Evolutionary conservation across 148 eudicot genomes (phyloP).

Genomic region (Polygonum maritimum): DNA sequence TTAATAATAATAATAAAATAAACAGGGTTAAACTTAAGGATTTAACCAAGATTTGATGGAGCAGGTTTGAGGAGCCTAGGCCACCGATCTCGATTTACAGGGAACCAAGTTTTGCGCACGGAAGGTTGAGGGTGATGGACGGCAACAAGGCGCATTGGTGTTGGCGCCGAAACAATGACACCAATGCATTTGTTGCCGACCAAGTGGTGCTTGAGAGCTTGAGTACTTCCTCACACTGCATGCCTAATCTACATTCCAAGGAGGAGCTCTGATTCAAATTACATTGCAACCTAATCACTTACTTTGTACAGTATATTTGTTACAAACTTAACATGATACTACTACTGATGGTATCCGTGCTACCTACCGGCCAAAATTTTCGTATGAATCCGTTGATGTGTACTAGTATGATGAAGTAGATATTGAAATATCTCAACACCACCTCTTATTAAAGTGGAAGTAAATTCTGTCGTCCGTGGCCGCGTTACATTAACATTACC

Average conservation of each 20-base stretch:
- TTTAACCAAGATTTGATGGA: not conserved
- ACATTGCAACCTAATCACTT: not conserved
- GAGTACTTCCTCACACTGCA: not conserved
- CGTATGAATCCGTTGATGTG: too few relatives aligned
- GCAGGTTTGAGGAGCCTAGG: not conserved
- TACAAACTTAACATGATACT: too few relatives aligned
- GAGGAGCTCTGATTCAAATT: not conserved
- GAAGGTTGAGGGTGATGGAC: slow-evolving; percentile 1
- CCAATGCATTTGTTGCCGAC: not conserved
- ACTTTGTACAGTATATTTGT: too few relatives aligned
- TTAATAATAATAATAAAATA: not conserved
- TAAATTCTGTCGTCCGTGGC: too few relatives aligned
- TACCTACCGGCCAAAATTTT: too few relatives aligned
- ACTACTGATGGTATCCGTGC: too few relatives aligned
- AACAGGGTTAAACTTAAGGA: not conserved
- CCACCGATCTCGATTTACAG: slow-evolving; percentile 1
- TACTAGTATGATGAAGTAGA: too few relatives aligned
- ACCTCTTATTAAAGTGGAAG: too few relatives aligned
- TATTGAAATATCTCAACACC: too few relatives aligned
- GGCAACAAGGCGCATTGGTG: not conserved
- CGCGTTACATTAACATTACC: too few relatives aligned
- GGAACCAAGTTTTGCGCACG: not conserved
- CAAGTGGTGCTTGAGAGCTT: not conserved
- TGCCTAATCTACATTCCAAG: not conserved
- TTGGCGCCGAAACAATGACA: slow-evolving; percentile 3